Base-by-base conservation (phyloP, 352 stramenopile genomes). In the Globisporangium okanoganense region DNA sequence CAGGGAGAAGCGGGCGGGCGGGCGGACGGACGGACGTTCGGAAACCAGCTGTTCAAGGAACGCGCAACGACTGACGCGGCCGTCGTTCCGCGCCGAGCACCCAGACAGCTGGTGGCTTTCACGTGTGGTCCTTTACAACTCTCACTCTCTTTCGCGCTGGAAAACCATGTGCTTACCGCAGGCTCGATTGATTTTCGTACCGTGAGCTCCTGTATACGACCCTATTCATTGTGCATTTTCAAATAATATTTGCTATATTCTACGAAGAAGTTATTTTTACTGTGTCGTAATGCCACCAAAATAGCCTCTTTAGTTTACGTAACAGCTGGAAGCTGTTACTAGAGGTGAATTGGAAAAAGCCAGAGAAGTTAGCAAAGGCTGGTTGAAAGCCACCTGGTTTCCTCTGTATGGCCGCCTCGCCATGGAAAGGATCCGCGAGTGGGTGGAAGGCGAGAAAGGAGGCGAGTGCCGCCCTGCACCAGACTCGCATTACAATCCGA, bases 401-500 rank as follows among this genome's bases (percentile, higher is more conserved):
- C 25, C 38, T 22, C 44, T 60, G 31, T 25, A 31, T 36, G 51
- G 61, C 36, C 40, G 44, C 18, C 44, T 60, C 44, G 22, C 51
- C 13, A 27, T 52, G 54, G 31, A 60, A 60, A 41, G 36, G 38
- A 47, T 47, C n/a, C 25, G 25, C 2, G 33, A 38, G 53, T 48
- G 54, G n/a, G n/a, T 27, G 54, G 16, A 29, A 51, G 36, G 8
- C 22, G 22, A 56, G 18, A 43, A 36, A 29, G 49, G 22, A 59
- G 38, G 5, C 10, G 24, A 38, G 13, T 6, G 25, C n/a, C 4
- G 45, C 20, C 5, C 48, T n/a, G 2, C 18, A 27, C 29, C 25
- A 18, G 8, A 9, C 22, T 18, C 25, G 4, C 31, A 56, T 61
- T 65, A 75, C 62, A 70, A 70, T 72, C 47, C 57, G 45, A 70